A percentile compares a stretch with the other conserved stretches of the same genome.
These are phyloP conservation scores for Cylindrotheca closterium DNA, from an alignment of 108 stramenopile genomes.

Conservation along the genomic window DNA sequence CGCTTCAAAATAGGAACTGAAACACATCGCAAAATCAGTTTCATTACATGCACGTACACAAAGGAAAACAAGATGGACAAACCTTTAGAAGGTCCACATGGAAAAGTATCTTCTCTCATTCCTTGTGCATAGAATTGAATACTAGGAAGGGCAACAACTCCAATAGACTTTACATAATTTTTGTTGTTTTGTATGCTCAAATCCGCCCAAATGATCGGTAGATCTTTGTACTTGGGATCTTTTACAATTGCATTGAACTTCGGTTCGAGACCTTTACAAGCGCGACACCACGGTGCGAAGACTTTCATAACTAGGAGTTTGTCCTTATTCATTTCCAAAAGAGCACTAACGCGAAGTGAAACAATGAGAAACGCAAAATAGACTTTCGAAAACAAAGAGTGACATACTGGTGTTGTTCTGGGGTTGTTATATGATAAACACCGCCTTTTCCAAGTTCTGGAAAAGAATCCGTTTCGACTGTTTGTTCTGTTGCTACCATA, in stretches of 20 bases:
- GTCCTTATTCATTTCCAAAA: slow-evolving; percentile 61
- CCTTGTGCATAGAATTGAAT: slow-evolving; percentile 71
- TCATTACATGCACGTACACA: neutral
- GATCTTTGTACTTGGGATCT: slow-evolving; percentile 46
- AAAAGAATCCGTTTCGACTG: slow-evolving; percentile 4
- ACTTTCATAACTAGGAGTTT: slow-evolving; percentile 84
- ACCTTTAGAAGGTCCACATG: slow-evolving; percentile 83
- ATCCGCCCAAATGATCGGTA: slow-evolving; percentile 70
- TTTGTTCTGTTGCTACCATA: neutral
- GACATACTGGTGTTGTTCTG: slow-evolving; percentile 47
- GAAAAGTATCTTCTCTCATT: slow-evolving; percentile 72
- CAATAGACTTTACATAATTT: slow-evolving; percentile 70
- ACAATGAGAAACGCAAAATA: neutral
- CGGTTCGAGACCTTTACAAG: slow-evolving; percentile 61
- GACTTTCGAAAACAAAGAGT: neutral
- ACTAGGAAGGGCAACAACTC: slow-evolving; percentile 75
- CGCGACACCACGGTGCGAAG: slow-evolving; percentile 84
- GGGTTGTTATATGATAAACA: slow-evolving; percentile 35
- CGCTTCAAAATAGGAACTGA: slow-evolving; percentile 72
- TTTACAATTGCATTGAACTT: slow-evolving; percentile 72
- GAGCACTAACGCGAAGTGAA: slow-evolving; percentile 5
- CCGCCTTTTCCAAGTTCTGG: slow-evolving; percentile 44
- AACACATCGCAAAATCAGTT: neutral
- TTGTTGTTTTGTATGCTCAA: slow-evolving; percentile 79
- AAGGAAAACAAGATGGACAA: neutral